Conservation (phyloP, 768 basidiomycete species). For the Terana coerulea region DNA sequence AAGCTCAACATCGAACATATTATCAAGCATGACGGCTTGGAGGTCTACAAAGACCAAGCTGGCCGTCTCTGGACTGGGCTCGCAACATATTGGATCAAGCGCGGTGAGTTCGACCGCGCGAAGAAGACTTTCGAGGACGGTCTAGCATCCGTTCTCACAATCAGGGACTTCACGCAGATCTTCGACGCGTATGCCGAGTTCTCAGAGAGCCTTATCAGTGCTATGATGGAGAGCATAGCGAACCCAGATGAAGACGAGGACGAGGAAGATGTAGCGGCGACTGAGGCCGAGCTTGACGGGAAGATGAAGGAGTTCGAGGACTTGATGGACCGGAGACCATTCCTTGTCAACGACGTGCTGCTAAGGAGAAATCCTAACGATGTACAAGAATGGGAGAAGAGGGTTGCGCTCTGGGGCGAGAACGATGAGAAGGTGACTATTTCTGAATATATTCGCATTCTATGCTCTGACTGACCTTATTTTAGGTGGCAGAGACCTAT, state of each 20-base stretch:
- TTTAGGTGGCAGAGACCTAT: conserved; percentile 89
- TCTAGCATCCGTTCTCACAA: conserved; percentile 78
- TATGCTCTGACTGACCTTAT: conserved; percentile 1
- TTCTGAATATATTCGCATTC: not conserved
- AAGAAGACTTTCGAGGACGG: conserved; percentile 87
- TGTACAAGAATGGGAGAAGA: conserved; percentile 99
- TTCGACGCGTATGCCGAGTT: conserved; percentile 97
- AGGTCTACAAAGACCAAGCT: conserved; percentile 93
- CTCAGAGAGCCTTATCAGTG: conserved; percentile 82
- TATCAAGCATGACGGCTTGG: conserved; percentile 80
- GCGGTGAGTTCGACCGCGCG: conserved; percentile 90
- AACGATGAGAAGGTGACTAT: conserved; percentile 84
- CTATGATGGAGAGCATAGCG: conserved; percentile 83
- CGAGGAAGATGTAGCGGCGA: conserved; percentile 74
- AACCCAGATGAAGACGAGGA: conserved; percentile 73
- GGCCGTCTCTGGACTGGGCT: conserved; percentile 94
- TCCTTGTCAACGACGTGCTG: conserved; percentile 94
- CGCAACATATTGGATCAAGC: conserved; percentile 98
- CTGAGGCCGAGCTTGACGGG: conserved; percentile 77
- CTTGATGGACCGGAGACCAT: conserved; percentile 91
- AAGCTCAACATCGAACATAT: conserved; percentile 87
- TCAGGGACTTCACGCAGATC: conserved; percentile 96
- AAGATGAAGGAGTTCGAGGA: conserved; percentile 93
- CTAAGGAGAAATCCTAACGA: conserved; percentile 93
- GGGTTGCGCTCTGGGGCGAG: conserved; percentile 88